Base-by-base conservation (phyloP, 2,329 filamentous ascomycete species). In the Pseudogymnoascus sp. region DNA sequence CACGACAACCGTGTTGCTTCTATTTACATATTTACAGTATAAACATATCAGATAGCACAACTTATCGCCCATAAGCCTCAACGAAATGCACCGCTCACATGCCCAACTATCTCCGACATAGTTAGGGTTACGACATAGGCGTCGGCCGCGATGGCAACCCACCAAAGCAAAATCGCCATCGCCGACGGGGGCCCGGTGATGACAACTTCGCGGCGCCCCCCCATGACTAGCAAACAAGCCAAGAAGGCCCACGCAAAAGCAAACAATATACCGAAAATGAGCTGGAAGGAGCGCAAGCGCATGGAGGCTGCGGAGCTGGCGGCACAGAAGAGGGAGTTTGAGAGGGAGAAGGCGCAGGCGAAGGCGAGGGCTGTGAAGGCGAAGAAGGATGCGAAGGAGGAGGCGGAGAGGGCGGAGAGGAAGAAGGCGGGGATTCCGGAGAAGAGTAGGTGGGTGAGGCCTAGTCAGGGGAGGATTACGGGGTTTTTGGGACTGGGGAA, bases 391-490 rank as follows among this genome's bases (percentile, higher is more conserved):
- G 80, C 78, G 14, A 84, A 81, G 68, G 82, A 83, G 59, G 71
- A 77, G 25, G 77, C 77, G 6, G 79, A 80, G 64, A 75, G 73
- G 49, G 78, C 81, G n/a, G 78, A 76, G 61, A 83, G 79, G 73
- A 81, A 75, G 68, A 80, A 76, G 65, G 79, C 76, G 62, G 81
- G 84, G 0, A 63, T 84, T 64, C 84, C 84, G 12, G 72, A 85
- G 3, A 76, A 82, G n/a, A 77, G 76, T 11, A 68, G 62, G 65
- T 67, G 65, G 60, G 80, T 84, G 3, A 77, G 79, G 37, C 80
- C 84, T 0, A 86, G 84, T 36, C 84, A 87, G 70, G 80, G 80
- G 43, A 83, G 80, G 0, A 84, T 87, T 65, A 76, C 82, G 16
- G 70, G 77, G 37, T 87, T 87, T 63, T 72, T 83, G 6, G 73